Conservation (phyloP, 2,329 filamentous ascomycete species). For the Chrysosphaeria jannelii region DNA sequence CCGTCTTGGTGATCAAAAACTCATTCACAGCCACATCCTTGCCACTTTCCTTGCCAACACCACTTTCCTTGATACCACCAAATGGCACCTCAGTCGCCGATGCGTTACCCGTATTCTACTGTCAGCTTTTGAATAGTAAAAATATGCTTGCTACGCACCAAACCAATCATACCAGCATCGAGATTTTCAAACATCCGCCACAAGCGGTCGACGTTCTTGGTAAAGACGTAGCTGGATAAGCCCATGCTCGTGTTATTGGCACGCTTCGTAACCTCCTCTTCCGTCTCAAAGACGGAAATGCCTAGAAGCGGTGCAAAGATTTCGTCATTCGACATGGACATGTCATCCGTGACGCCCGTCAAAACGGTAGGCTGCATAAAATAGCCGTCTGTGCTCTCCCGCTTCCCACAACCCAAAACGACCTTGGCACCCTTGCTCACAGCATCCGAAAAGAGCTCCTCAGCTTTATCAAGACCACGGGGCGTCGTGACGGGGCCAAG, state of each 20-base stretch:
- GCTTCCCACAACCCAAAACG: constrained; percentile 26
- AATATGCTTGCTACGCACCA: constrained; percentile 3
- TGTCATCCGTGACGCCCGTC: constrained; percentile 14
- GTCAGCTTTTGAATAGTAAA: constrained; percentile 7
- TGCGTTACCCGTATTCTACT: constrained; percentile 10
- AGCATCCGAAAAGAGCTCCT: constrained; percentile 31
- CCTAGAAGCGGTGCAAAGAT: constrained; percentile 27
- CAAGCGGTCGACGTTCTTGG: constrained; percentile 19
- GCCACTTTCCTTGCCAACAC: constrained; percentile 16
- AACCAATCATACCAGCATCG: constrained; percentile 19
- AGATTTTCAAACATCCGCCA: constrained; percentile 27
- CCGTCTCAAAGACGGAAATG: constrained; percentile 22
- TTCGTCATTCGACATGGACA: constrained; percentile 20
- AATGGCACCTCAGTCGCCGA: constrained; percentile 15
- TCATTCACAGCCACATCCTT: constrained; percentile 17
- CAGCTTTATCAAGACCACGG: constrained; percentile 22
- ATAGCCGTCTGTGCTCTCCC: constrained; percentile 17
- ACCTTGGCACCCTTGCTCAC: constrained; percentile 28
- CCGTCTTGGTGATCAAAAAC: constrained; percentile 15
- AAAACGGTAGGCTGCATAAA: constrained; percentile 34
- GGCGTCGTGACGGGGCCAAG: constrained; percentile 29
- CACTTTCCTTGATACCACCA: constrained; percentile 17
- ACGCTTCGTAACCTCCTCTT: constrained; percentile 20
- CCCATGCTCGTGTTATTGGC: constrained; percentile 30
- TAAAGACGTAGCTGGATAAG: constrained; percentile 13